Base-by-base conservation (phyloP, 2,329 filamentous ascomycete species). In the Cordyceps javanica region DNA sequence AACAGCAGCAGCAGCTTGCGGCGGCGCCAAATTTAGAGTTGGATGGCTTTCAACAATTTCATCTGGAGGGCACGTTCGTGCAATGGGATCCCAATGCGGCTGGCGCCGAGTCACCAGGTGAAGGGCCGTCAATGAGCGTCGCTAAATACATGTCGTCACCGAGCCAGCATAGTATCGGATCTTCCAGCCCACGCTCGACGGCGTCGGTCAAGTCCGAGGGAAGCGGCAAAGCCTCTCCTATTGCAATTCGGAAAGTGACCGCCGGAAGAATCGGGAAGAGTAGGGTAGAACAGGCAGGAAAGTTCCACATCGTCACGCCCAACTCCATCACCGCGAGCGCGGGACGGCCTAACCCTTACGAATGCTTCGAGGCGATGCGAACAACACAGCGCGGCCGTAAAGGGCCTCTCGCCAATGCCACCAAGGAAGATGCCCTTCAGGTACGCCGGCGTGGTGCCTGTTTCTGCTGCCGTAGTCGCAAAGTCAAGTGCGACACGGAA, bases 391-490 rank as follows among this genome's bases (percentile, higher is more conserved):
- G 79, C 56, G 81, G 81, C 2, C 74, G 81, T 53, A 83, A 83
- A 64, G 81, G 81, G 0, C 80, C 81, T 1, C 67, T 83, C 38
- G 77, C 79, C 26, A 73, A 77, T 48, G 75, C 78, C n/a, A 79
- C 75, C 30, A 82, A 82, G 65, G 73, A 81, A 66, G 78, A 73
- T 46, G 81, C 81, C 1, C 71, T 82, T 2, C 75, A 80, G 57
- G 79, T 84, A 11, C 75, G 81, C 16, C 74, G 80, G 32, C 67
- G 74, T 5, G 81, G 81, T 6, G 81, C 81, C 10, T 84, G 81
- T 65, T 83, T 83, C 70, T 82, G 79, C 69, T 84, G 81, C 64
- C 80, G 81, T 64, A 78, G 77, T 58, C 78, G 81, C 62, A 84
- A 84, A 66, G 81, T 84, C 55, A 80, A 78, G 66, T 83, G 81